Evolutionary conservation across 1,139 yeast genomes (phyloP).

Genomic region (Taphrina sp.): DNA sequence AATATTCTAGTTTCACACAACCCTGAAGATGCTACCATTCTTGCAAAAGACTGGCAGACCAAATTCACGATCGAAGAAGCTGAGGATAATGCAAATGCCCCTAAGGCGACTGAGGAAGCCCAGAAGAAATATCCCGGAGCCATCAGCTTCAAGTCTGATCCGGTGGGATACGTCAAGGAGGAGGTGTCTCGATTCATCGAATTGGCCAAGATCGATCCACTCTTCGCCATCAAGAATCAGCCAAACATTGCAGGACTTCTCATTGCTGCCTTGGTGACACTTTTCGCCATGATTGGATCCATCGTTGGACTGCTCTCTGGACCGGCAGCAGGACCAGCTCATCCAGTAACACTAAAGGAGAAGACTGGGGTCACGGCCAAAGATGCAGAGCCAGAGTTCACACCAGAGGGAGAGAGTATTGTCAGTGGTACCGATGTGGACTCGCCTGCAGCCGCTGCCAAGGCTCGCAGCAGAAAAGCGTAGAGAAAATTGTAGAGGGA

Average conservation of each 20-base stretch:
- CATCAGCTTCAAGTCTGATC: constrained; percentile 41
- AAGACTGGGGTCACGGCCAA: constrained; percentile 35
- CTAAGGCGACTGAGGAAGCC: constrained; percentile 39
- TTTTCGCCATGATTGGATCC: constrained; percentile 39
- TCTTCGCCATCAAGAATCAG: constrained; percentile 43
- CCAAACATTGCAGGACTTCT: constrained; percentile 44
- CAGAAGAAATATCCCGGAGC: constrained; percentile 36
- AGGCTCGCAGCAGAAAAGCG: constrained; percentile 35
- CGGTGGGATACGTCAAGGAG: constrained; percentile 43
- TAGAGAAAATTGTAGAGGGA: too few species aligned
- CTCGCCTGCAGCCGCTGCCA: constrained; percentile 31
- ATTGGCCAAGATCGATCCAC: constrained; percentile 43
- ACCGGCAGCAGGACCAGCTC: constrained; percentile 25
- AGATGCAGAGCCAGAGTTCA: constrained; percentile 35
- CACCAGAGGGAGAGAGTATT: constrained; percentile 35
- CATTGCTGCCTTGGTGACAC: constrained; percentile 39
- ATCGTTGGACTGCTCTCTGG: constrained; percentile 9
- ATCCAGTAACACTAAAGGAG: constrained; percentile 23
- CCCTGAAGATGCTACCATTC: constrained; percentile 70
- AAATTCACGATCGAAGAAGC: constrained; percentile 59
- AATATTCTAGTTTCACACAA: constrained; percentile 84
- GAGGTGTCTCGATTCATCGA: constrained; percentile 43
- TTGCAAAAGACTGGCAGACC: constrained; percentile 68
- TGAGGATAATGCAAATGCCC: constrained; percentile 44
- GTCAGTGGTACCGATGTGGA: constrained; percentile 34